Conservation (phyloP, 495 filamentous ascomycete genomes). For the Penicillium herquei region DNA sequence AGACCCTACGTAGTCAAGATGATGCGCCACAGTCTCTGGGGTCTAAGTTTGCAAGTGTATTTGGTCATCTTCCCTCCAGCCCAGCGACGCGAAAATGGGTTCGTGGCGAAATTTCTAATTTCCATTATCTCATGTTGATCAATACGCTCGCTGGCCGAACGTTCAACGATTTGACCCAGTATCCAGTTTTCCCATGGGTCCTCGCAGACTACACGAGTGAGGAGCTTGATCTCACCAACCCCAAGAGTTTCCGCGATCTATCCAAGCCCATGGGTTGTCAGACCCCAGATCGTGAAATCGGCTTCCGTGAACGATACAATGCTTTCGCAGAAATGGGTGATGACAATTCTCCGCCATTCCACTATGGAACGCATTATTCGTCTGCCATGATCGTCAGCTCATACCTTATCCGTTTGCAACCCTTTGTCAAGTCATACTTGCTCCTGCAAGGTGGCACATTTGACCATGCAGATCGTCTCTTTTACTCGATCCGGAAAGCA, state of each 20-base stretch:
- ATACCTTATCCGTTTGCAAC: conserved; percentile 91
- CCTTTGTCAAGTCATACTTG: conserved; percentile 95
- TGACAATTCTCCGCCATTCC: conserved; percentile 73
- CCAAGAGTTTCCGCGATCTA: conserved; percentile 82
- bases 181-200: conserved; percentile 98
- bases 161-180: conserved; percentile 97
- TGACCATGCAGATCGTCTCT: conserved; percentile 92
- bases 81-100: conserved; percentile 89
- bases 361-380: conserved; percentile 98
- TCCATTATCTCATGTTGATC: conserved; percentile 96
- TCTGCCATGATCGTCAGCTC: conserved; percentile 98
- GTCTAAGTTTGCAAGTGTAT: conserved; percentile 91
- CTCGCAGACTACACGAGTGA: conserved; percentile 94
- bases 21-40: conserved; percentile 81
- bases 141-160: conserved; percentile 97
- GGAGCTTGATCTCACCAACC: conserved; percentile 84
- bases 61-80: conserved; percentile 69
- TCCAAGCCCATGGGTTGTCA: conserved; percentile 98
- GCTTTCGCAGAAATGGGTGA: conserved; percentile 92
- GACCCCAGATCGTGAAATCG: conserved; percentile 65
- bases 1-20: conserved; percentile 77
- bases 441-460: conserved; percentile 95
- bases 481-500: conserved; percentile 87
- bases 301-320: conserved; percentile 79
- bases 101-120: conserved; percentile 94